phyloP scores from a whole-genome alignment of 2,329 filamentous ascomycete species.

The Neofusicoccum ribis region DNA sequence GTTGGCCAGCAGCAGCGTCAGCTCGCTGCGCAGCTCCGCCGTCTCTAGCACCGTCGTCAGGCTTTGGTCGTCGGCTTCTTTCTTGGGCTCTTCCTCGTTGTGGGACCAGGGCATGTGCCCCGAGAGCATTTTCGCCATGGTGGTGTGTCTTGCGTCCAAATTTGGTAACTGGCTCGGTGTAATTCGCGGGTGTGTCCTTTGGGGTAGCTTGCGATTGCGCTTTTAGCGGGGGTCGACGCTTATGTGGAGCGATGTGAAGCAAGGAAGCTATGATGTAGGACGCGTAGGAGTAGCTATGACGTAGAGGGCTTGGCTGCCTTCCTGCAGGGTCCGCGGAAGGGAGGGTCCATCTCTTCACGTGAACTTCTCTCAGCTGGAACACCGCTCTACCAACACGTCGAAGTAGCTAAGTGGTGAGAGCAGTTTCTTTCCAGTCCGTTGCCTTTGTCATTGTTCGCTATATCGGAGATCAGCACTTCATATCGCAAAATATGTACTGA shows the following conservation, averaged over 20 bases:
- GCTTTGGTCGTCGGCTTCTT: not conserved
- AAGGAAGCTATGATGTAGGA: slow-evolving; percentile 9
- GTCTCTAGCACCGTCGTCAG: slow-evolving; percentile 39
- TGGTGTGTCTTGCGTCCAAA: not conserved
- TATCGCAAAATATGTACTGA: too few species aligned
- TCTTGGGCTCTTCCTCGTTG: not conserved
- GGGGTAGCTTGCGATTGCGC: not conserved
- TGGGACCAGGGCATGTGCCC: slow-evolving; percentile 16
- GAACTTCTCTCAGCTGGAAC: too few species aligned
- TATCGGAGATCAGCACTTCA: too few species aligned
- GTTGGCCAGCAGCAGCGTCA: slow-evolving; percentile 49
- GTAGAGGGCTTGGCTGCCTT: slow-evolving; percentile 14
- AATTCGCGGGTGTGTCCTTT: not conserved
- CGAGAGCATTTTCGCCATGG: slow-evolving; percentile 13
- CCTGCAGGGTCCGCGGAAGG: slow-evolving; percentile 7
- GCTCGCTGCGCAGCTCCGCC: slow-evolving; percentile 42
- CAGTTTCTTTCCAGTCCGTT: too few species aligned
- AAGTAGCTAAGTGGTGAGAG: too few species aligned
- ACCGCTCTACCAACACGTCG: too few species aligned
- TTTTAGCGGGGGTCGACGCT: not conserved
- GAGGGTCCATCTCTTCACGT: not conserved
- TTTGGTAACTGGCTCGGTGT: not conserved
- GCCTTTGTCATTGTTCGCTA: too few species aligned
- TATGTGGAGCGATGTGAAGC: slow-evolving; percentile 10
- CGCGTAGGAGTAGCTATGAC: slow-evolving; percentile 8